These are phyloP conservation scores for Pogostemon cablin DNA, from an alignment of 257 asterid species.

Conservation along the genomic window DNA sequence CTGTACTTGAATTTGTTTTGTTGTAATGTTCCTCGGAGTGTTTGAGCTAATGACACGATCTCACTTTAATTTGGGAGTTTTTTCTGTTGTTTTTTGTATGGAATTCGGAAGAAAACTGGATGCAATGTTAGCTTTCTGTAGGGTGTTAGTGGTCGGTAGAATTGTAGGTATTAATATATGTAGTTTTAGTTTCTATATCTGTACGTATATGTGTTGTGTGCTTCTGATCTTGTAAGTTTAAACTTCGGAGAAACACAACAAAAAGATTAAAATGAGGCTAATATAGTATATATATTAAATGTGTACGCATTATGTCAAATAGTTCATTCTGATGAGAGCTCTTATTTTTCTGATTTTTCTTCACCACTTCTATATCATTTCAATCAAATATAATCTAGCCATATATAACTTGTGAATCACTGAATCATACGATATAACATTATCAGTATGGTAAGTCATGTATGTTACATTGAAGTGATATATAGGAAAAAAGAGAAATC, in stretches of 20 bases:
- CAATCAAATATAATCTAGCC: too few relatives aligned
- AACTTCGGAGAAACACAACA: constrained; percentile 33
- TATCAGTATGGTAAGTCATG: not conserved
- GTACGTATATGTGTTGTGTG: constrained; percentile 36
- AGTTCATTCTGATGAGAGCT: too few relatives aligned
- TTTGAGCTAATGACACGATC: constrained; percentile 35
- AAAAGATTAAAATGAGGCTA: constrained; percentile 21
- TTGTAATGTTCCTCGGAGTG: constrained; percentile 36
- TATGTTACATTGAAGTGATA: not conserved
- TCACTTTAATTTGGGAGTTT: constrained; percentile 43
- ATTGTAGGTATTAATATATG: constrained; percentile 43
- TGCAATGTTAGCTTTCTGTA: constrained; percentile 36
- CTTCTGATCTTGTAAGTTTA: constrained; percentile 44
- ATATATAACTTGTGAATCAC: not conserved
- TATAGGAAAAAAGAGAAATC: not conserved
- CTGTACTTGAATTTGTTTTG: constrained; percentile 31
- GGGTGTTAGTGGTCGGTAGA: constrained; percentile 50
- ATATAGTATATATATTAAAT: constrained; percentile 12
- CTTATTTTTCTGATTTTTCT: too few relatives aligned
- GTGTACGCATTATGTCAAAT: not conserved
- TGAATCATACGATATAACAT: not conserved
- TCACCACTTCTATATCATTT: too few relatives aligned
- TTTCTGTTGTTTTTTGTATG: constrained; percentile 30
- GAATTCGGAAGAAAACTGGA: constrained; percentile 33
- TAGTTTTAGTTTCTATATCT: constrained; percentile 42